These are phyloP conservation scores for Saturnispora sekii DNA, from an alignment of 805 yeast species.

Conservation along the genomic window DNA sequence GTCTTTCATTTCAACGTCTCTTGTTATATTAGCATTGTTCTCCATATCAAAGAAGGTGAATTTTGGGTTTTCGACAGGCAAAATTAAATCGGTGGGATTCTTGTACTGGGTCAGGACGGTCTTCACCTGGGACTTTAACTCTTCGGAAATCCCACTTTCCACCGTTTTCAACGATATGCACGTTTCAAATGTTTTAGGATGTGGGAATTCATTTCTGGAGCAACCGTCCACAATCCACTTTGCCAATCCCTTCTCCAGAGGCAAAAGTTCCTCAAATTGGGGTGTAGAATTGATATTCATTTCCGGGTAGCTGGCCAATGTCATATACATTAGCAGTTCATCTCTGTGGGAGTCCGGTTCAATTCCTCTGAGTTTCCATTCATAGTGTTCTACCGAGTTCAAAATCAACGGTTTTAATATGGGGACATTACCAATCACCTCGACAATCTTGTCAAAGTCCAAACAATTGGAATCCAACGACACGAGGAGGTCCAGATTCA, in stretches of 20 bases:
- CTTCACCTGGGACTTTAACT: conserved; percentile 12
- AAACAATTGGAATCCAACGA: conserved; percentile 36
- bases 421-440: conserved; percentile 26
- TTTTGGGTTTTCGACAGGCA: conserved; percentile 25
- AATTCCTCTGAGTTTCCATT: conserved; percentile 13
- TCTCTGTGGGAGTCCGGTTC: conserved; percentile 10
- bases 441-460: conserved; percentile 10
- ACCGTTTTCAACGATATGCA: conserved; percentile 8
- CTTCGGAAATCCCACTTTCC: conserved; percentile 4
- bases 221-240: conserved; percentile 22
- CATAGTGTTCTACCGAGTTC: conserved; percentile 37
- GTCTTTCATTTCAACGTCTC: conserved; percentile 1
- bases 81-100: conserved; percentile 24
- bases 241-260: conserved; percentile 15
- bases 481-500: conserved; percentile 34
- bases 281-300: conserved; percentile 7
- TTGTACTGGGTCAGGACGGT: conserved; percentile 15
- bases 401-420: conserved; percentile 35
- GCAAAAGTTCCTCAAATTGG: conserved; percentile 12
- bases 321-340: conserved; percentile 15
- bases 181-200: conserved; percentile 12
- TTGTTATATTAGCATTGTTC: neutral
- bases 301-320: conserved; percentile 14
- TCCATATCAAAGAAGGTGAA: neutral
- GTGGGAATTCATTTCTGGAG: conserved; percentile 15